A percentile compares a stretch with the other conserved stretches of the same genome.
phyloP scores from a whole-genome alignment of 1,284 basidiomycete species.

The Naganishia cerealis region DNA sequence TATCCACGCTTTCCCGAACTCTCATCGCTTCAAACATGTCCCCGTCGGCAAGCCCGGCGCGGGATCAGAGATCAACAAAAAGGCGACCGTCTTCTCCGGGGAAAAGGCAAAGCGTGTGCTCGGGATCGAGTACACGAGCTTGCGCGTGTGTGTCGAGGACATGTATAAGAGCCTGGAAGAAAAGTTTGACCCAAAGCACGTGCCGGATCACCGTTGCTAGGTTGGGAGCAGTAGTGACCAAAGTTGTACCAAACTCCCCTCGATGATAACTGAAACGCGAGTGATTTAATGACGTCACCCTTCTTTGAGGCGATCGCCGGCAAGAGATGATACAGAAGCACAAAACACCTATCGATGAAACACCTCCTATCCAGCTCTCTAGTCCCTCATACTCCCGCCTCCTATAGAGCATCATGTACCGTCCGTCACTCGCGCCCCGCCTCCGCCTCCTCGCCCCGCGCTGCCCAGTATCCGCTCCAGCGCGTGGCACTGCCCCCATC shows the following conservation, averaged over 20 bases:
- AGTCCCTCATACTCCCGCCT: not conserved
- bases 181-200: conserved; percentile 37
- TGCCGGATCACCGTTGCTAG: conserved; percentile 23
- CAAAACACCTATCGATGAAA: not conserved
- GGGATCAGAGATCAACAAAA: conserved; percentile 37
- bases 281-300: not conserved
- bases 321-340: not conserved
- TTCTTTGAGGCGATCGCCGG: too few relatives aligned
- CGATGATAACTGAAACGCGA: not conserved
- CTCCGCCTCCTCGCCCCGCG: not conserved
- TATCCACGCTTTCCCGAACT: conserved; percentile 32
- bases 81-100: conserved; percentile 40
- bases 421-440: not conserved
- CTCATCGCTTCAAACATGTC: conserved; percentile 34
- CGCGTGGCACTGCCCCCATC: not conserved
- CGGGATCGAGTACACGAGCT: conserved; percentile 44
- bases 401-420: conserved; percentile 10
- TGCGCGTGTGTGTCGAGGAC: conserved; percentile 44
- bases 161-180: conserved; percentile 44
- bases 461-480: not conserved
- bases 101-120: conserved; percentile 44
- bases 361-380: not conserved
- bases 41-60: conserved; percentile 43
- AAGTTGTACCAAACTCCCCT: not conserved
- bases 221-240: not conserved